These are phyloP conservation scores for Meyerozyma elateridarum DNA, from an alignment of 1,139 yeast species.

Conservation along the genomic window DNA sequence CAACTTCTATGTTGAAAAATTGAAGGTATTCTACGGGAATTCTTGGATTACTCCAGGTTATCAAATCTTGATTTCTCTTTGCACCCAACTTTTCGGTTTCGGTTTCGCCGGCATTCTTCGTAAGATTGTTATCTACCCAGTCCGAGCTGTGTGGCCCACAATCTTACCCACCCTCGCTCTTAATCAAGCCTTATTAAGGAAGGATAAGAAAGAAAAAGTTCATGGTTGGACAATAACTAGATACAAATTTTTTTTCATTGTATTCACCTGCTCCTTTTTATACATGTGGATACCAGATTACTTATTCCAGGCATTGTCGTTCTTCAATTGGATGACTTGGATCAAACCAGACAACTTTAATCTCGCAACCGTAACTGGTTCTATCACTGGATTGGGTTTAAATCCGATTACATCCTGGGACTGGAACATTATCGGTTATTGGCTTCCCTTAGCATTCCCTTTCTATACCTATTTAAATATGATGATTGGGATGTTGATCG, in stretches of 20 bases:
- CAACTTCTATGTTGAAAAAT: constrained; percentile 6
- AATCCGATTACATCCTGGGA: constrained; percentile 44
- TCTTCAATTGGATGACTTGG: constrained; percentile 39
- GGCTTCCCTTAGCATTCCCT: constrained; percentile 11
- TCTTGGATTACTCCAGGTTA: constrained; percentile 14
- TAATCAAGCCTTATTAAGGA: too few species aligned
- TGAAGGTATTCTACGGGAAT: constrained; percentile 18
- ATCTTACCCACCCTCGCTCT: constrained; percentile 21
- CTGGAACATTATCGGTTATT: constrained; percentile 36
- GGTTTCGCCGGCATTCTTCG: constrained; percentile 20
- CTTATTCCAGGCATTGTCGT: constrained; percentile 27
- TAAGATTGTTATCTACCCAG: constrained; percentile 22
- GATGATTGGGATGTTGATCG: constrained; percentile 13
- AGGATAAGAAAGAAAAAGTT: constrained; percentile 10
- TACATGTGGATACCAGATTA: constrained; percentile 35
- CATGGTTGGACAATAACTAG: constrained; percentile 35
- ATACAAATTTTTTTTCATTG: constrained; percentile 25
- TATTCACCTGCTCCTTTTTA: constrained; percentile 20
- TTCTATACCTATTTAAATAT: constrained; percentile 12
- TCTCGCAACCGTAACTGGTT: constrained; percentile 36
- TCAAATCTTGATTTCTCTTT: constrained; percentile 7
- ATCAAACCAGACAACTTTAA: constrained; percentile 30
- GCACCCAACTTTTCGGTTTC: constrained; percentile 21
- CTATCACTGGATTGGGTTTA: constrained; percentile 35
- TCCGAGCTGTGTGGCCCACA: constrained; percentile 23